A percentile compares a stretch with the other conserved stretches of the same genome.
Conservation (phyloP, 495 filamentous ascomycete species). For the Aspergillus biplanus region DNA sequence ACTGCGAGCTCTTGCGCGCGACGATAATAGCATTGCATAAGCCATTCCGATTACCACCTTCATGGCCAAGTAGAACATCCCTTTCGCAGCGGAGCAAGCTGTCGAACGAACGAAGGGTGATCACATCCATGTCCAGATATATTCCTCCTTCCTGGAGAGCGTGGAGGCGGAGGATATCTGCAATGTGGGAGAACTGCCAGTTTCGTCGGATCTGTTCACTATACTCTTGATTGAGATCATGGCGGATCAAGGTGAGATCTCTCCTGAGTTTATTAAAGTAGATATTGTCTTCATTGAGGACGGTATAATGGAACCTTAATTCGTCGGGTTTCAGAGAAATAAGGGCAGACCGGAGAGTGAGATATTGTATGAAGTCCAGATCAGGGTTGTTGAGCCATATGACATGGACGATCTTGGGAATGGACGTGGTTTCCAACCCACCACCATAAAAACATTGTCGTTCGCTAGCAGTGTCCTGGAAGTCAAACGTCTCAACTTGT, state of each 20-base stretch:
- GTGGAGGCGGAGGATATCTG: constrained; percentile 3
- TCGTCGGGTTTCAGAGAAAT: not conserved
- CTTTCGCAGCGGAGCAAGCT: not conserved
- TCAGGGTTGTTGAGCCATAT: constrained; percentile 1
- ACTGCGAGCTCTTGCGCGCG: not conserved
- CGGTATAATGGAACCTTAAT: constrained; percentile 1
- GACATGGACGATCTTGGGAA: not conserved
- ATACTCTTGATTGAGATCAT: not conserved
- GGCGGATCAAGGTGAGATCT: not conserved
- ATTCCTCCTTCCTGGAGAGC: constrained; percentile 1
- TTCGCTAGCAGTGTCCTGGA: not conserved
- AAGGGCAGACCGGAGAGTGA: not conserved
- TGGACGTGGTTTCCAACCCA: not conserved
- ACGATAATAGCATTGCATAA: not conserved
- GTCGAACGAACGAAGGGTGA: constrained; percentile 1
- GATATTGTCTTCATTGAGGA: not conserved
- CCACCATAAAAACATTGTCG: not conserved
- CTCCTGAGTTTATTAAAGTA: not conserved
- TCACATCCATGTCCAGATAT: constrained; percentile 5
- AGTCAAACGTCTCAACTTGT: not conserved
- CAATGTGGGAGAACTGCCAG: not conserved
- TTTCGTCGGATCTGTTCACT: not conserved
- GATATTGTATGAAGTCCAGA: constrained; percentile 6
- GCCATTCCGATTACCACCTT: not conserved
- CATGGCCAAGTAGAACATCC: not conserved